Evolutionary conservation across 257 asterid species (phyloP), one percentile per base, ranked within the genome.

Genomic region (Thymus mandschuricus): DNA sequence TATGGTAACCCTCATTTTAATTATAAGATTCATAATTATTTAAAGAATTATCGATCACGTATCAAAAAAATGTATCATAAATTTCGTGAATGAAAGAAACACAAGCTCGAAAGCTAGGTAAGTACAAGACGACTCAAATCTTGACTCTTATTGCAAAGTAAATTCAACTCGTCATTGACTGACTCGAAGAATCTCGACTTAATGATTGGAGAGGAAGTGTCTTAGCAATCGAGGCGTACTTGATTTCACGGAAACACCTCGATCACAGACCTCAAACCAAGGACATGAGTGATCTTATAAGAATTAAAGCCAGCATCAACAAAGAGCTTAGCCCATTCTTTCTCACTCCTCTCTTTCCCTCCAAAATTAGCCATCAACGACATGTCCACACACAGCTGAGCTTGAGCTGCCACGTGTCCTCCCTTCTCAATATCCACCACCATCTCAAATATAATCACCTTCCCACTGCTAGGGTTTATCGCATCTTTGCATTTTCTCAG

Each of bases 401-500:
- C 31, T 65, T 65, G 46, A 4, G 30, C 7, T 6, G 58, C 70
- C 13, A 11, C 43, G 13, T 65, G 31, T 7, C 33, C 46, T 31
- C 49, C 4, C 33, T 30, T 65, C 31, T 65, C 8, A 65, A 3
- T 30, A 31, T 33, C 60, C 46, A 66, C 34, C 13, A 66, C n/a
- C 30, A 66, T 31, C 0, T 48, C 71, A 0, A 66, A 9, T 7
- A 66, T 66, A 13, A 66, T 66, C 31, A 48, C 71, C 46, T 66
- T 65, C 8, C 60, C 33, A 3, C 60, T 52, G 0, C 41, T 62
- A 4, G 13, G 0, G 35, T 9, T 15, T 44, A 66, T 13, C 0
- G 60, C 71, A 13, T 48, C 60, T 31, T 30, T 66, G 71, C 71
- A 48, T 7, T 49, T 66, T n/a, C 3, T 15, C 11, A 66, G 12